Evolutionary conservation across 225 moss, liverwort and hornwort genomes (phyloP), one percentile per base, ranked within the genome.

Genomic region (Sphagnum contortum): DNA sequence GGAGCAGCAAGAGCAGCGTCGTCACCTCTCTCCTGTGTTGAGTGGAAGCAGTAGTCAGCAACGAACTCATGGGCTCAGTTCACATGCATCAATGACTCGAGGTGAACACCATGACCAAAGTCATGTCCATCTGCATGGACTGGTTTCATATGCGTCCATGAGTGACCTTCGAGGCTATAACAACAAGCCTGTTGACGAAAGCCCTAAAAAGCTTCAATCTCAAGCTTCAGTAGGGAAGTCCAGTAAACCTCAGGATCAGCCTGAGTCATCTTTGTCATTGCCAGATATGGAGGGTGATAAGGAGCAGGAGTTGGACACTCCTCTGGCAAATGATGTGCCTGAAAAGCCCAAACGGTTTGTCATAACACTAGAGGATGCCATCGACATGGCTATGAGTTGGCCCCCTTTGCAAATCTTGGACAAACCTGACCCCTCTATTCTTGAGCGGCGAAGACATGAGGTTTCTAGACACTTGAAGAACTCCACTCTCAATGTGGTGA

Each of bases 381-480:
- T 90, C 59, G 82, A 95, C 48, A 55, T 86, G 76, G 86, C 88
- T 56, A 92, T 95, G 89, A 79, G 89, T 63, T 95, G 95, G 95
- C 95, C 95, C 57, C 95, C 95, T 7, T 55, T 77, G 50, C 77
- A 81, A 57, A 77, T 83, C 44, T 68, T 71, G 13, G 75, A 83
- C 46, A 92, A 84, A 71, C 95, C 95, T 12, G 88, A 89, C 63
- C 95, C 92, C 44, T 82, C 95, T 4, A 83, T 95, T 63, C n/a
- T 95, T 57, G 88, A 84, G 71, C 89, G 95, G 48, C 80, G 89
- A 57, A 76, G 72, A 46, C 47, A 44, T 44, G 89, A 89, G 9
- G 85, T 95, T 60, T 54, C 69, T 7, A 82, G 80, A 50, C 83
- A 80, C 64, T 69, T 89, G 63, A 66, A 64, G 51, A 70, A 59